Conservation (phyloP, 768 basidiomycete genomes). For the Serendipita sp. region DNA sequence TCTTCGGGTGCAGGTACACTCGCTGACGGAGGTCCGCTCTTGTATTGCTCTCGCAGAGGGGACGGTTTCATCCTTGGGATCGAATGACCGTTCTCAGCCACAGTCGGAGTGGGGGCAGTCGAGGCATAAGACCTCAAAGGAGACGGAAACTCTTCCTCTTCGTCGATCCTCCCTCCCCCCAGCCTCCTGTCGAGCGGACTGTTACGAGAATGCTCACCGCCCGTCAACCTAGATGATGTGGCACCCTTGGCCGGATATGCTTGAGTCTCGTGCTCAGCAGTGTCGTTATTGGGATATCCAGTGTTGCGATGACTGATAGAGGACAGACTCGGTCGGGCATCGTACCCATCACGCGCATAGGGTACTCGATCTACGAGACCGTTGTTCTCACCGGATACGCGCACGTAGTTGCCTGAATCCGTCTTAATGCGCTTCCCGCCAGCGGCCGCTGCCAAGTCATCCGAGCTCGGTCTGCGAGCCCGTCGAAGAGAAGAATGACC, state of each 20-base stretch:
- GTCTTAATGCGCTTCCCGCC: background rate
- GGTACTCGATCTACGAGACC: background rate
- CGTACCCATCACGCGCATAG: background rate
- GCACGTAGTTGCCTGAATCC: background rate
- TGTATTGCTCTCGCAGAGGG: background rate
- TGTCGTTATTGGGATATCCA: too few species aligned
- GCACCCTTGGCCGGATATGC: too few species aligned
- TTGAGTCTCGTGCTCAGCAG: too few species aligned
- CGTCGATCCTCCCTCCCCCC: background rate
- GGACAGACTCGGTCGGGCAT: background rate
- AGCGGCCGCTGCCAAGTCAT: background rate
- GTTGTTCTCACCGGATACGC: background rate
- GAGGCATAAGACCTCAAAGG: background rate
- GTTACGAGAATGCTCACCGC: background rate
- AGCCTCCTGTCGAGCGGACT: background rate
- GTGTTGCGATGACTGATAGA: too few species aligned
- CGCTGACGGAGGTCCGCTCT: background rate
- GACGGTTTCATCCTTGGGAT: background rate
- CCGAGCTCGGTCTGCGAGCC: background rate
- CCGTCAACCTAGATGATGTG: too few species aligned
- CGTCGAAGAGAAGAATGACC: background rate
- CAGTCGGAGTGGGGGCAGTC: background rate
- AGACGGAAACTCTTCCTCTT: conserved; percentile 1
- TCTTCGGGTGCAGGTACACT: background rate
- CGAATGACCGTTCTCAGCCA: background rate